Evolutionary conservation across 148 eudicot species (phyloP), one percentile per base, ranked within the genome.

Genomic region (Fallopia convolvulus): DNA sequence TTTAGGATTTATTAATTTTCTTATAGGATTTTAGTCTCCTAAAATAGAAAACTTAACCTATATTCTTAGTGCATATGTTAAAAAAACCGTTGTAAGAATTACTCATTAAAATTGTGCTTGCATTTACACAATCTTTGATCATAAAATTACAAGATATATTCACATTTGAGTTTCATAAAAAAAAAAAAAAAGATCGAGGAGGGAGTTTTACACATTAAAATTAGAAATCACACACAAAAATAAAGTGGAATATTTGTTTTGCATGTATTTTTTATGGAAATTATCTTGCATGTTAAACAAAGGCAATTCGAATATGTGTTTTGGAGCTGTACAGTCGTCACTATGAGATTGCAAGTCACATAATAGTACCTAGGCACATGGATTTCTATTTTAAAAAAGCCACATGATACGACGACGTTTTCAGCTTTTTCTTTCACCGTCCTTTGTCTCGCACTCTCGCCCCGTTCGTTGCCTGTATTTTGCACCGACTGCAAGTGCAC

Each of bases 351-450:
- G 10, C 70, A 68, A 68, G 46, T 33, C 72, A 68, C 72, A 39
- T 68, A 33, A 68, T 68, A 68, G 72, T 39, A 68, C 44, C 36
- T 9, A 44, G 72, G 4, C 10, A 68, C 72, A 68, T 68, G 72
- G 72, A 36, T 26, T 26, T 26, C 30, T 26, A 26, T 26, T 26
- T 26, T 26, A 26, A 68, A 0, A 36, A 15, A 68, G 17, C 44
- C 20, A 30, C 21, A 33, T 9, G 10, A 18, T 33, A 68, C 72
- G 72, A 68, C 72, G 72, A 17, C 72, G 72, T 68, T 68, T 68
- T 66, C 18, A 36, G 18, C 46, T 39, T 68, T 68, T n/a, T 36
- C 46, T 36, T 65, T 4, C 46, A 68, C 72, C 21, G 46, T 68
- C 44, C 15, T 36, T n/a, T 63, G 70, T 36, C 20, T 68, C 46